Base-by-base conservation (phyloP, 768 basidiomycete genomes). In the Cytidiella melzeri region DNA sequence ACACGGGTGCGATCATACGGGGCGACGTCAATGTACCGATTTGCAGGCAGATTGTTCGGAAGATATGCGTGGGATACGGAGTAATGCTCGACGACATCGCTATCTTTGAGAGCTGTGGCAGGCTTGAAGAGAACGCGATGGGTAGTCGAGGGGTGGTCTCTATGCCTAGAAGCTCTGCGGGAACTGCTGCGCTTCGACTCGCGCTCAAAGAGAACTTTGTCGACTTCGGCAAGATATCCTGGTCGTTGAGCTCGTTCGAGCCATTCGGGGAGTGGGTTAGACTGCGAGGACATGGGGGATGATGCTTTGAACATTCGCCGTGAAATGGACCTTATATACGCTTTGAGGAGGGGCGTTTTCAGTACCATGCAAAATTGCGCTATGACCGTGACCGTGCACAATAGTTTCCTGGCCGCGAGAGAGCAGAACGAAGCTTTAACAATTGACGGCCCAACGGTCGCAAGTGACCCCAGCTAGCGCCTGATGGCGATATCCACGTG, bases 1-100 rank as follows among this genome's bases (percentile, higher is more conserved):
- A 91, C 81, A 13, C 87, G 77, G 0, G 87, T 92, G 43, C 87
- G 77, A 66, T 94, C 88, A 62, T 92, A 94, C 0, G 92, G 87
- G 41, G 78, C 67, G 46, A 93, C 75, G 57, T 90, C 79, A 24
- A 61, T 43, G 57, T 93, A 93, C 11, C 91, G 84, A 69, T 92
- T 91, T 26, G 64, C 65, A 41, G 56, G 56, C 19, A 58, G 42
- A 58, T 86, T 77, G 23, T 61, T 62, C 24, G 70, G 69, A 43
- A 71, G 62, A 43, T 61, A 64, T 18, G 78, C 84, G n/a, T 71
- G 61, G 4, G 71, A 62, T 51, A 81, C 67, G 12, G 84, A 79
- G 61, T 87, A 90, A 55, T 84, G 66, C 21, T 67, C 64, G 46
- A 58, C 34, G 39, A 51, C 58, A 5, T 68, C 66, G 19, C 51